Evolutionary conservation across 2,329 filamentous ascomycete genomes (phyloP).

Genomic region (Colletotrichum lupini): DNA sequence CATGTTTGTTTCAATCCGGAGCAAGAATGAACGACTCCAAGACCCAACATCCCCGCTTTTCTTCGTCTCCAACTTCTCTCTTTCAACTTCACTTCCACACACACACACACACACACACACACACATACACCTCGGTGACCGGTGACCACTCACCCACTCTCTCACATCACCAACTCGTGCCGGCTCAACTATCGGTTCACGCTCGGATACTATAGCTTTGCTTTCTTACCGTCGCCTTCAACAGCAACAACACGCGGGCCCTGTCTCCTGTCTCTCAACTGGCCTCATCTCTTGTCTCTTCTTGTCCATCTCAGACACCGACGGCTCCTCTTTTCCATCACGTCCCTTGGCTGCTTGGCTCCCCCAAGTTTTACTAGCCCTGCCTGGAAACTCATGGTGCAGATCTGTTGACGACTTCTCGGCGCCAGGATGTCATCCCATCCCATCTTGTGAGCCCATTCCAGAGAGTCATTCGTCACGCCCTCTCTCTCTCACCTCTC

Average conservation of each 20-base stretch:
- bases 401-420: constrained; percentile 29
- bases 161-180: not conserved
- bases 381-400: constrained; percentile 25
- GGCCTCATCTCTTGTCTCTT: not conserved
- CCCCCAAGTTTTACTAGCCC: constrained; percentile 26
- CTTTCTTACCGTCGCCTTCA: not conserved
- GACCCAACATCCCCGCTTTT: not conserved
- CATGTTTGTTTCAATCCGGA: constrained; percentile 27
- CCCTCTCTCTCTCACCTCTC: not conserved
- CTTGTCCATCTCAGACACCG: constrained; percentile 20
- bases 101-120: no score
- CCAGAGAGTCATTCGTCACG: constrained; percentile 9
- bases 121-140: no score
- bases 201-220: constrained; percentile 14
- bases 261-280: not conserved
- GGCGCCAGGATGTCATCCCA: constrained; percentile 24
- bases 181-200: not conserved
- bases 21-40: constrained; percentile 27
- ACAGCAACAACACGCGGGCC: constrained; percentile 21
- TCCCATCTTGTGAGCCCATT: constrained; percentile 29
- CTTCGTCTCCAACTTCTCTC: constrained; percentile 25
- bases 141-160: not conserved
- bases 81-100: not conserved
- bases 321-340: constrained; percentile 21
- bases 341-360: constrained; percentile 10